Evolutionary conservation across 192 early-diverging fungal species (phyloP).

Genomic region (Backusella morwellensis): DNA sequence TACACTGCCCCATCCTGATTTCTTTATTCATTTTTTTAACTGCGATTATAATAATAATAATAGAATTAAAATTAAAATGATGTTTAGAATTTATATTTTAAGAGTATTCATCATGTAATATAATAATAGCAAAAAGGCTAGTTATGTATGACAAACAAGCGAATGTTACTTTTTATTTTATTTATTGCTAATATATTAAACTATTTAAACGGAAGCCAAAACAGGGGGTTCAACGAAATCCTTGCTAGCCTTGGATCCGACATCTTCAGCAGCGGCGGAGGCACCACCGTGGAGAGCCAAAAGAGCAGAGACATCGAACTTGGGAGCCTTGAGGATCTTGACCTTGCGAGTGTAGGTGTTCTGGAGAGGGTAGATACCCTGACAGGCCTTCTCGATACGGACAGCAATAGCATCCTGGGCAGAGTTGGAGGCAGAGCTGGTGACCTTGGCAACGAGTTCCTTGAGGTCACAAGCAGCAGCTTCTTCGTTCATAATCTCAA

Average conservation of each 20-base stretch:
- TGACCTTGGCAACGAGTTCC: constrained; percentile 94
- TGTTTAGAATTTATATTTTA: neutral
- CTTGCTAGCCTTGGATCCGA: constrained; percentile 67
- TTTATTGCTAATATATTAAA: constrained; percentile 29
- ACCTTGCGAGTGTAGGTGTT: constrained; percentile 96
- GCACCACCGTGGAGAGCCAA: constrained; percentile 95
- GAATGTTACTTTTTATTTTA: neutral
- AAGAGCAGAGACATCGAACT: constrained; percentile 95
- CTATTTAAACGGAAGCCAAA: constrained; percentile 26
- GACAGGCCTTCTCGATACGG: constrained; percentile 96
- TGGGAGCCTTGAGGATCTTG: constrained; percentile 98
- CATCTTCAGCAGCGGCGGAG: constrained; percentile 74
- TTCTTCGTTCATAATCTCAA: constrained; percentile 94
- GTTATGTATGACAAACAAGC: neutral
- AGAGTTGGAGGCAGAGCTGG: constrained; percentile 50
- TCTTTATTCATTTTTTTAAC: neutral
- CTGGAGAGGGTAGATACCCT: constrained; percentile 97
- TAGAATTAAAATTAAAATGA: neutral
- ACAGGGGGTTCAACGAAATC: constrained; percentile 88
- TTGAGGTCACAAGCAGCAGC: constrained; percentile 85
- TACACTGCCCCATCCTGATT: neutral
- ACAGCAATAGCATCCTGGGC: constrained; percentile 89
- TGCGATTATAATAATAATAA: neutral
- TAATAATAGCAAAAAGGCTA: neutral
- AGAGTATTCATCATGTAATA: no score